Conservation (phyloP, 179 eudicot genomes). For the Vitellaria paradoxa region DNA sequence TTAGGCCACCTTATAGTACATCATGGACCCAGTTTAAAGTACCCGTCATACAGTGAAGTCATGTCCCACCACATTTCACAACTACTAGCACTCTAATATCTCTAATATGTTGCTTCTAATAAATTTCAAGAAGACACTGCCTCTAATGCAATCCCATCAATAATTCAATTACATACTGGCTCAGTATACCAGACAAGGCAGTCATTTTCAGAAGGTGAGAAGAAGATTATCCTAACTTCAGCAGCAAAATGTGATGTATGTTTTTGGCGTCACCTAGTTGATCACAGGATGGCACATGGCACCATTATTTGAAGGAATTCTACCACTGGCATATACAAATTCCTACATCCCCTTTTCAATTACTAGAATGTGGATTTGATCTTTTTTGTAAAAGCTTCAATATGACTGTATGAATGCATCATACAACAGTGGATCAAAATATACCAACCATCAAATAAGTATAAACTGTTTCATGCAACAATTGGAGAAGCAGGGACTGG, state of each 20-base stretch:
- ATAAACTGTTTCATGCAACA: no score
- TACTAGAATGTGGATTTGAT: no score
- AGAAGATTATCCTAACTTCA: conserved; percentile 5
- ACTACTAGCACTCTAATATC: background rate
- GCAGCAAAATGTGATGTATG: conserved; percentile 14
- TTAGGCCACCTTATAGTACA: background rate
- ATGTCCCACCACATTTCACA: conserved; percentile 9
- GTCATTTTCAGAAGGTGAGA: background rate
- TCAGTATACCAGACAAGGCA: background rate
- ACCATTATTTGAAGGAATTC: background rate
- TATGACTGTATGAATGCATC: no score
- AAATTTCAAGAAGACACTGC: background rate
- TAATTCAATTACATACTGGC: background rate
- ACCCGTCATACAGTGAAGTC: background rate
- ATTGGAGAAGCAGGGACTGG: no score
- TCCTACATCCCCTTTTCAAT: background rate
- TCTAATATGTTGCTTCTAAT: no score
- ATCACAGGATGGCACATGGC: no score
- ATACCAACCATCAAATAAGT: no score
- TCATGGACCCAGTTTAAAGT: background rate
- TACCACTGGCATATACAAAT: background rate
- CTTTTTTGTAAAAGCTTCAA: no score
- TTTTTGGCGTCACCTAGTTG: conserved; percentile 2
- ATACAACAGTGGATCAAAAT: no score
- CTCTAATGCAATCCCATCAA: conserved; percentile 1